Evolutionary conservation across 148 eudicot species (phyloP).

Genomic region (Camellia japonica): DNA sequence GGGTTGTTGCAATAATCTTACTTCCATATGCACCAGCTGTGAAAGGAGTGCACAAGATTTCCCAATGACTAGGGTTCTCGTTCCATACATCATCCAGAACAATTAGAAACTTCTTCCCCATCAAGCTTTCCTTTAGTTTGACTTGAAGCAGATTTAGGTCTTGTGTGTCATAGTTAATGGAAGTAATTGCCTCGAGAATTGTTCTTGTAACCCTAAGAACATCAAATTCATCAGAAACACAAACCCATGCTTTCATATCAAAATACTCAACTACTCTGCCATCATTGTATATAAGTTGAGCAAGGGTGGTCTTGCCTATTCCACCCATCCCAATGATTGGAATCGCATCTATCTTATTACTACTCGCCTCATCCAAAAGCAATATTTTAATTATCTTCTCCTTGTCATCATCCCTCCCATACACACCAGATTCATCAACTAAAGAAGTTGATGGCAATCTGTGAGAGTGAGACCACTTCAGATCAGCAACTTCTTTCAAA

Average conservation of each 20-base stretch:
- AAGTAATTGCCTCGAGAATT: not conserved
- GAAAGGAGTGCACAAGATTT: not conserved
- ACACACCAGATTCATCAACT: not conserved
- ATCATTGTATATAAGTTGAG: slow-evolving; percentile 10
- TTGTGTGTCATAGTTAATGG: accelerated
- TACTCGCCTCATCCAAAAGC: not conserved
- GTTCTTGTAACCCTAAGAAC: not conserved
- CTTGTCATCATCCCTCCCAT: not conserved
- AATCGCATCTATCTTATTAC: not conserved
- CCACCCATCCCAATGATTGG: slow-evolving; percentile 25
- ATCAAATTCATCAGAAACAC: slow-evolving; percentile 7
- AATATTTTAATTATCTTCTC: not conserved
- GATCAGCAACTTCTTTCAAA: not conserved
- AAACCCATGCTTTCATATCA: slow-evolving; percentile 16
- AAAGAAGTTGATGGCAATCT: not conserved
- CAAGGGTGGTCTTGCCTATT: slow-evolving; percentile 30
- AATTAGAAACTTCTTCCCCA: slow-evolving; percentile 3
- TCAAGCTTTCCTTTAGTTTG: not conserved
- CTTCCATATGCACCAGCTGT: not conserved
- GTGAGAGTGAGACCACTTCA: not conserved
- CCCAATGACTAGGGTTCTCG: not conserved
- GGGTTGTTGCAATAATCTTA: slow-evolving; percentile 5
- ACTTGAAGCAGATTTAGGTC: slow-evolving; percentile 16
- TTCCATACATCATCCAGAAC: slow-evolving; percentile 21
- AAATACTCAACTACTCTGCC: not conserved